Conservation (phyloP, 202 grass and related monocot genomes). For the Panicum virgatum region DNA sequence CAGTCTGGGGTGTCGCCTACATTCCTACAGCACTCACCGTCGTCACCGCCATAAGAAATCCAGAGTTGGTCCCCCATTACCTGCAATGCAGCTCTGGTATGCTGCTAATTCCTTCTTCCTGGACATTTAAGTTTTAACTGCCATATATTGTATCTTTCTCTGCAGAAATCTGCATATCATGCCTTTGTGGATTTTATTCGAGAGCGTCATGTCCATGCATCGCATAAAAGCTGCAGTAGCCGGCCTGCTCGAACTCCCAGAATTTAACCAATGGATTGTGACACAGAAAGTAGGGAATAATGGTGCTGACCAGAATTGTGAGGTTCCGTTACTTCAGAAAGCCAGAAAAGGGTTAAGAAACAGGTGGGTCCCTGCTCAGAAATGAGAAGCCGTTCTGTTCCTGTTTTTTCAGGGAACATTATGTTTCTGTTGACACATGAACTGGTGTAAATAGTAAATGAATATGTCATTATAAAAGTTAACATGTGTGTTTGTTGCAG, state of each 20-base stretch:
- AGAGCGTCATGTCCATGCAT: slow-evolving; percentile 84
- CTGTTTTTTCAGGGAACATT: not conserved
- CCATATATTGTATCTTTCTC: not conserved
- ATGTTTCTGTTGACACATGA: not conserved
- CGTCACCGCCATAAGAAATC: slow-evolving; percentile 73
- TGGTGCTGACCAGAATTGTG: slow-evolving; percentile 34
- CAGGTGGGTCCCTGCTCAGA: slow-evolving; percentile 39
- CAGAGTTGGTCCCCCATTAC: slow-evolving; percentile 49
- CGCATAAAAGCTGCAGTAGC: slow-evolving; percentile 66
- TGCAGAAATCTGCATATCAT: slow-evolving; percentile 73
- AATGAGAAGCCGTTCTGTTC: not conserved
- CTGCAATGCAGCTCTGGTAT: slow-evolving; percentile 6
- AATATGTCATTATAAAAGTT: not conserved
- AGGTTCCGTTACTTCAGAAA: slow-evolving; percentile 55
- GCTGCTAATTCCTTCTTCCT: not conserved
- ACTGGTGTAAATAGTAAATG: too few species aligned
- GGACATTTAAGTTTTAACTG: not conserved
- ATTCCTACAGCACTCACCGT: slow-evolving; percentile 66
- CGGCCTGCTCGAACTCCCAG: slow-evolving; percentile 65
- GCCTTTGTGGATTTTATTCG: slow-evolving; percentile 92
- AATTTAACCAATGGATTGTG: slow-evolving; percentile 69
- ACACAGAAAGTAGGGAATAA: slow-evolving; percentile 63
- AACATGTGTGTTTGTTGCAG: slow-evolving; percentile 37
- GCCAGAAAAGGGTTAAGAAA: slow-evolving; percentile 52
- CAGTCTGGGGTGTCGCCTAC: slow-evolving; percentile 84